Evolutionary conservation across 2,329 filamentous ascomycete species (phyloP), one percentile per base, ranked within the genome.

Genomic region (Colletotrichum tabaci): DNA sequence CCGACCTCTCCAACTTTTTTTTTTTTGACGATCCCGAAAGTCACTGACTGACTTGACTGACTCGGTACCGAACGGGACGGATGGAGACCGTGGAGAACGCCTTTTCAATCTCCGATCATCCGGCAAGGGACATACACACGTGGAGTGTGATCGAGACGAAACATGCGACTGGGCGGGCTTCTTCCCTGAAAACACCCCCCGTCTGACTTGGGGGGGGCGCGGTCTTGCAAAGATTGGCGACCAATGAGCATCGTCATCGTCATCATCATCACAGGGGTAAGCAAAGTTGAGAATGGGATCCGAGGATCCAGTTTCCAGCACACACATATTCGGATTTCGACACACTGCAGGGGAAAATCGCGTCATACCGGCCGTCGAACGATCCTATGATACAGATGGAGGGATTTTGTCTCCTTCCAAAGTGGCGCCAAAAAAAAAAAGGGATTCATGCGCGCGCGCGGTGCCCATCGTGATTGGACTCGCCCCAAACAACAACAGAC

Each of bases 381-480:
- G 57, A 64, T 26, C 71, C 63, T 71, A 74, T 57, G 63, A 74
- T 71, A 57, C 66, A 63, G 30, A 56, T 26, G 26, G 26, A 42
- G 44, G 30, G 49, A 57, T 57, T 15, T 50, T 47, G 26, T 26
- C 26, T 26, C 26, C 57, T 66, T 61, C 62, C 72, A 46, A 63
- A 35, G 30, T 50, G 53, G 61, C 46, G 55, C 70, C 53, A 15
- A 52, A 50, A 53, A 23, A 35, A 26, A 26, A 26, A 26, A 26
- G 4, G 26, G 26, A 26, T 38, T 44, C 44, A 60, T 60, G 42
- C 65, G 40, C 60, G 38, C 47, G 53, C 57, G 68, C 26, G 26
- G 26, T 26, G 26, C 26, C 68, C 68, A 61, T 68, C 65, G 60
- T 68, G 53, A 71, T 55, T 56, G 58, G 65, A 60, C 50, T 35